Base-by-base conservation (phyloP, 2,329 filamentous ascomycete species). In the Epicoccum nigrum region DNA sequence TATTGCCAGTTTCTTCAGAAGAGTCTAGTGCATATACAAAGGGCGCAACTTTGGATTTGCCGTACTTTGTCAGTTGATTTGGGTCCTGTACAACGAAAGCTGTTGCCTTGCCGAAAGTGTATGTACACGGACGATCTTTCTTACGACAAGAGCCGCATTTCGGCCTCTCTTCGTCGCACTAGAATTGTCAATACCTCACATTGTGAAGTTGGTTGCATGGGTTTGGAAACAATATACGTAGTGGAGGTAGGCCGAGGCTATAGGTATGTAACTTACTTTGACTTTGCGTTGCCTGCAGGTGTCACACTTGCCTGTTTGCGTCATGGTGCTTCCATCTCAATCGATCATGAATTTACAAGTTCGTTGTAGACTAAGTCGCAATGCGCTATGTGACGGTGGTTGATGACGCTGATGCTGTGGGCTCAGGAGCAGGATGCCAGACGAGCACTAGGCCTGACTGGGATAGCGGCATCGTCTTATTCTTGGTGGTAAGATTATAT, bases 261-360 rank as follows among this genome's bases (percentile, higher is more conserved):
- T 1, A 28, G 4, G 38, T 15, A 4, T 28, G 16, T 23, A 46
- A 15, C 48, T 21, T 48, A 70, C 67, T 60, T 69, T 70, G 32
- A 70, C 67, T 44, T 70, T 70, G 9, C 67, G 62, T 35, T 58
- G 57, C 27, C 67, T 59, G 51, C 67, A 70, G 3, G 54, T 68
- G 35, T 68, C 65, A 40, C 67, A 70, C 53, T 70, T 70, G 12
- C 66, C 66, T 3, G 62, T 62, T 33, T 63, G 64, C 4, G 67
- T 70, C 67, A 70, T 70, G 4, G 16, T 39, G 13, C 3, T 34
- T 30, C 20, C 38, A 52, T 47, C 4, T 4, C 49, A 30, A 4
- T 23, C 20, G 33, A 52, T 47, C 4, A 7, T 43, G 23, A 2
- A 30, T 30, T 11, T 30, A 13, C 28, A 30, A 30, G 28, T 12